Conservation (phyloP, 495 filamentous ascomycete species). For the Penicillium turbatum region DNA sequence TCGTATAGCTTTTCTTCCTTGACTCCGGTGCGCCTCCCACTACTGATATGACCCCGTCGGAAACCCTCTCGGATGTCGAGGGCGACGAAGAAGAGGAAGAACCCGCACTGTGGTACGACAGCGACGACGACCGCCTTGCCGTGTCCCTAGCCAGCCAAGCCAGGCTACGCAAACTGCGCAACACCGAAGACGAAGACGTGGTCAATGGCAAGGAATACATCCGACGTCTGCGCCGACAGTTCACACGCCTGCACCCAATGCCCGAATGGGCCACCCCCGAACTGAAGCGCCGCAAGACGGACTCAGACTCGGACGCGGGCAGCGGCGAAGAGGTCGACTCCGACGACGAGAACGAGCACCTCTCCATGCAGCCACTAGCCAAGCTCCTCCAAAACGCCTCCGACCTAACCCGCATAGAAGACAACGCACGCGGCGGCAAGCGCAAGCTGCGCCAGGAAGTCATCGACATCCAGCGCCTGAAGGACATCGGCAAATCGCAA, state of each 20-base stretch:
- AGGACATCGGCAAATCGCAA: slow-evolving; percentile 57
- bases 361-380: slow-evolving; percentile 70
- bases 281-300: slow-evolving; percentile 52
- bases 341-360: slow-evolving; percentile 56
- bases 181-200: slow-evolving; percentile 76
- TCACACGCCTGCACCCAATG: slow-evolving; percentile 69
- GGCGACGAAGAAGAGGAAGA: slow-evolving; percentile 32
- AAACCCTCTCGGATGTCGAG: slow-evolving; percentile 34
- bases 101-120: slow-evolving; percentile 81
- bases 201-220: slow-evolving; percentile 83
- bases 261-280: slow-evolving; percentile 70
- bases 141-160: slow-evolving; percentile 73
- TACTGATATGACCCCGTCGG: slow-evolving; percentile 39
- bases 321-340: slow-evolving; percentile 46
- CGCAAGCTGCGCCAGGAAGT: slow-evolving; percentile 77
- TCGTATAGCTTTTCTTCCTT: slow-evolving; percentile 61
- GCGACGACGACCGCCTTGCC: slow-evolving; percentile 83
- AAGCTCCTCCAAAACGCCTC: slow-evolving; percentile 68
- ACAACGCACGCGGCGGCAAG: slow-evolving; percentile 39
- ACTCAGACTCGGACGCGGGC: slow-evolving; percentile 41
- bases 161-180: slow-evolving; percentile 74
- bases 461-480: slow-evolving; percentile 73
- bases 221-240: slow-evolving; percentile 73
- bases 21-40: slow-evolving; percentile 54
- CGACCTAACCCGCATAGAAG: slow-evolving; percentile 47